phyloP scores from a whole-genome alignment of 2,329 filamentous ascomycete species.

The Grosmannia serpens region DNA sequence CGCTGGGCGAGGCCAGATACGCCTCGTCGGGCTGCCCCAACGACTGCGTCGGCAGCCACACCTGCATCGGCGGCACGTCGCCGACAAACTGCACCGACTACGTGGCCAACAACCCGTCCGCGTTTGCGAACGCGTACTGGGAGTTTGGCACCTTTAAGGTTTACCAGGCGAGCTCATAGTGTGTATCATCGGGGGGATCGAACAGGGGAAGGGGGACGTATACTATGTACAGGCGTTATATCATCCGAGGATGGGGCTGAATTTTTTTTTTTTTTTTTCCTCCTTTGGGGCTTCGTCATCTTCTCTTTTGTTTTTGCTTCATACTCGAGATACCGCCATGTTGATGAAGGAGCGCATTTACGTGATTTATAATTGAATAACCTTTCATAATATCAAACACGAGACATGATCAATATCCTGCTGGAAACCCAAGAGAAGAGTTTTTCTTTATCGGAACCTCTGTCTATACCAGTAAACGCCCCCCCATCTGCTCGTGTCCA shows the following conservation, averaged over 20 bases:
- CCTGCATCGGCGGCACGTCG: slow-evolving; percentile 12
- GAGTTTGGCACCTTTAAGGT: slow-evolving; percentile 51
- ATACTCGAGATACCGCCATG: not conserved
- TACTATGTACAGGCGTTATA: not conserved
- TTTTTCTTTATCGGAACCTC: not conserved
- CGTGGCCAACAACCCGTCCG: slow-evolving; percentile 44
- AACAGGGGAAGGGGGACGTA: no score
- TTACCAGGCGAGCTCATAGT: slow-evolving; percentile 28
- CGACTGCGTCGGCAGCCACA: slow-evolving; percentile 11
- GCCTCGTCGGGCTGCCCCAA: slow-evolving; percentile 29
- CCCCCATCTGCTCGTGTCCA: not conserved
- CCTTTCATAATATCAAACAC: no score
- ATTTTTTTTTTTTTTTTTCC: not conserved
- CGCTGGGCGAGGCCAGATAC: slow-evolving; percentile 37
- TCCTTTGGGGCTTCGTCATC: no score
- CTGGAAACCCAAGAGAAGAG: not conserved
- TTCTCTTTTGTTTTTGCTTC: not conserved
- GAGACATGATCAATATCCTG: no score
- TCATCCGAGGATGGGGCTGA: not conserved
- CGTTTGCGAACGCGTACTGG: slow-evolving; percentile 52
- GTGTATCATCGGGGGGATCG: not conserved
- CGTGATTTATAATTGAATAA: no score
- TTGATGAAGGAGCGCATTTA: no score
- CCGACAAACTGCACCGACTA: slow-evolving; percentile 44
- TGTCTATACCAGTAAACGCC: not conserved